Evolutionary conservation across 257 asterid species (phyloP).

Genomic region (Avicennia marina): DNA sequence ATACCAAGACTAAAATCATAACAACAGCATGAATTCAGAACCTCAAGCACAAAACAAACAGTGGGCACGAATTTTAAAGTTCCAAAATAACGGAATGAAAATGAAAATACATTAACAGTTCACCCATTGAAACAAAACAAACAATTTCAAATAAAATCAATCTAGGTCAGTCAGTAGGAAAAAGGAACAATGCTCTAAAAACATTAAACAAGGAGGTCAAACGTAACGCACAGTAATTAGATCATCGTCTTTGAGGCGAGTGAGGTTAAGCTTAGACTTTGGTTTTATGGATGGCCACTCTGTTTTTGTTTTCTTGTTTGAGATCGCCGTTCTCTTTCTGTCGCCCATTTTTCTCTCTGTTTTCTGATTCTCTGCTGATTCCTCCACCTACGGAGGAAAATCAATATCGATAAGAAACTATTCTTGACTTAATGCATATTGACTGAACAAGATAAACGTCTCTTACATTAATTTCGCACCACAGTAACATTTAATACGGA

Average conservation of each 20-base stretch:
- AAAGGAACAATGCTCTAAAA: too few relatives aligned
- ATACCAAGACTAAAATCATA: too few relatives aligned
- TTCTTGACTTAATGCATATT: too few relatives aligned
- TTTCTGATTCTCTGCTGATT: background rate
- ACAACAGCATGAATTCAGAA: too few relatives aligned
- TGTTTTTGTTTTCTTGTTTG: conserved; percentile 36
- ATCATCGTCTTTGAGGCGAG: conserved; percentile 56
- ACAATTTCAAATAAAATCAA: background rate
- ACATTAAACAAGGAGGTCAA: background rate
- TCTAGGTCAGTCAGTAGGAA: background rate
- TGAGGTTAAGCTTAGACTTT: conserved; percentile 42
- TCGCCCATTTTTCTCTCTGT: conserved; percentile 56
- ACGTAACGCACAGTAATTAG: conserved; percentile 42
- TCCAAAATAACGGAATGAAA: background rate
- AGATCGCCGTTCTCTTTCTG: conserved; percentile 28
- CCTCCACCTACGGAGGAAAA: conserved; percentile 8
- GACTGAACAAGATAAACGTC: too few relatives aligned
- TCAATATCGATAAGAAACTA: too few relatives aligned
- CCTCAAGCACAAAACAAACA: conserved; percentile 6
- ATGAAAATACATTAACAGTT: background rate
- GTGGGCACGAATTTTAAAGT: too few relatives aligned
- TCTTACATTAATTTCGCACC: too few relatives aligned
- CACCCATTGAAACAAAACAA: background rate
- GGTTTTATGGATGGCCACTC: conserved; percentile 62
- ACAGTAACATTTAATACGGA: too few relatives aligned